Evolutionary conservation across 1,139 yeast species (phyloP), one percentile per base, ranked within the genome.

Genomic region (Candida neerlandica): DNA sequence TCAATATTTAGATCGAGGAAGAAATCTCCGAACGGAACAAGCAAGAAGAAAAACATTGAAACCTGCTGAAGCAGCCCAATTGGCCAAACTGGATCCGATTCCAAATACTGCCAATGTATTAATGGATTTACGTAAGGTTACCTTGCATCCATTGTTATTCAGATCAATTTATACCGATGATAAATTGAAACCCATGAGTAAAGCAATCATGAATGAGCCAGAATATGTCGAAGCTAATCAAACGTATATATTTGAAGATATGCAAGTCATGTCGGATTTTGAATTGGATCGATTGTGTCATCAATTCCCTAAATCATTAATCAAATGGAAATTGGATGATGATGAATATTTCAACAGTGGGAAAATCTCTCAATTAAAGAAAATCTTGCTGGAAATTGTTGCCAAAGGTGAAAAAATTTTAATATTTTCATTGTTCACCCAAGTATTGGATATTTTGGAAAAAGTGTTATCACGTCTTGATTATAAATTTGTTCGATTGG

Each of bases 221-320:
- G 85, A 82, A 51, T 94, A 94, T 67, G 71, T 69, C 1, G 82
- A 78, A 51, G 97, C 98, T 18, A 91, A 89, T 64, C 72, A 77
- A 55, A 73, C 79, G 40, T 92, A 78, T 62, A 91, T 94, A 50
- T 82, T 66, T 60, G 99, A 94, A 68, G 99, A 94, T 66, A 92
- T 94, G 98, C 84, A 84, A 63, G 91, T 88, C n/a, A 90, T 95
- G 97, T 80, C 89, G 11, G 99, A 94, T 70, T 88, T 81, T 64
- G 99, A 95, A 67, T 77, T 94, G 50, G 84, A 91, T 61, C 73
- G 75, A 29, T 71, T 94, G 50, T 91, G 98, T 64, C 75, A 75
- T 44, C 81, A 81, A 56, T 94, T 88, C 67, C 89, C 94, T 1
- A 73, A 73, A 23, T 81, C 94, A 1, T 69, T 90, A 43, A 73